These are phyloP conservation scores for Apiotrichum mycotoxinovorans DNA, from an alignment of 1,284 basidiomycete genomes.

Conservation along the genomic window DNA sequence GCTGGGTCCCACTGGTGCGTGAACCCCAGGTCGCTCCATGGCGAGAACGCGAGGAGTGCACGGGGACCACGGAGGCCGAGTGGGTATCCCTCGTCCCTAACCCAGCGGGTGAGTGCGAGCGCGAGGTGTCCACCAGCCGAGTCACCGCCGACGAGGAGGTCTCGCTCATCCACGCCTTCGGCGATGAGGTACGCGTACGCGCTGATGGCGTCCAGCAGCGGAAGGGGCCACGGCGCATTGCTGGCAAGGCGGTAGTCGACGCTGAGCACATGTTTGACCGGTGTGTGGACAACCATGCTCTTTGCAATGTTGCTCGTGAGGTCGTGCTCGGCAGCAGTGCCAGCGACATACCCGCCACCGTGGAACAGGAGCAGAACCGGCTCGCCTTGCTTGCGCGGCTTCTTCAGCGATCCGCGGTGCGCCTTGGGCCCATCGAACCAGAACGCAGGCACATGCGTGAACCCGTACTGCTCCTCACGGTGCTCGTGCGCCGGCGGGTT, in stretches of 20 bases:
- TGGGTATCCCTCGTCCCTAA: constrained; percentile 32
- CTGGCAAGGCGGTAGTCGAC: constrained; percentile 43
- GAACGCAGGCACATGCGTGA: constrained; percentile 36
- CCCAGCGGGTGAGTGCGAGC: constrained; percentile 51
- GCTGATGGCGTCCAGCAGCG: constrained; percentile 61
- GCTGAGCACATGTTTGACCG: constrained; percentile 40
- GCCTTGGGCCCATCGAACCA: constrained; percentile 41
- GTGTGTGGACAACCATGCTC: constrained; percentile 34
- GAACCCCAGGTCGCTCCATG: constrained; percentile 58
- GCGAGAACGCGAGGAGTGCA: constrained; percentile 58
- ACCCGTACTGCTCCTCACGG: constrained; percentile 23
- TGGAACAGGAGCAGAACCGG: constrained; percentile 42
- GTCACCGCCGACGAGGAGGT: constrained; percentile 64
- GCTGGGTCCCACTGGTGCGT: constrained; percentile 40
- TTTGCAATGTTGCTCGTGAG: constrained; percentile 38
- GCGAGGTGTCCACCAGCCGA: constrained; percentile 68
- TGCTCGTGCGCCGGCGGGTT: constrained; percentile 12
- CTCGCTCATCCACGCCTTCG: constrained; percentile 55
- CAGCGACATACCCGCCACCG: constrained; percentile 44
- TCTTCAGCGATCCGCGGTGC: constrained; percentile 11
- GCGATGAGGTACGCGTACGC: constrained; percentile 61
- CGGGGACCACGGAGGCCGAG: constrained; percentile 49
- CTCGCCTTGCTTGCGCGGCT: constrained; percentile 25
- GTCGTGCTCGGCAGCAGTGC: constrained; percentile 42
- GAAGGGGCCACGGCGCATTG: constrained; percentile 58